Percentiles rank a stretch among this genome's conserved stretches.
These are phyloP conservation scores for Suillus fuscotomentosus DNA, from an alignment of 768 basidiomycete species.

Conservation along the genomic window DNA sequence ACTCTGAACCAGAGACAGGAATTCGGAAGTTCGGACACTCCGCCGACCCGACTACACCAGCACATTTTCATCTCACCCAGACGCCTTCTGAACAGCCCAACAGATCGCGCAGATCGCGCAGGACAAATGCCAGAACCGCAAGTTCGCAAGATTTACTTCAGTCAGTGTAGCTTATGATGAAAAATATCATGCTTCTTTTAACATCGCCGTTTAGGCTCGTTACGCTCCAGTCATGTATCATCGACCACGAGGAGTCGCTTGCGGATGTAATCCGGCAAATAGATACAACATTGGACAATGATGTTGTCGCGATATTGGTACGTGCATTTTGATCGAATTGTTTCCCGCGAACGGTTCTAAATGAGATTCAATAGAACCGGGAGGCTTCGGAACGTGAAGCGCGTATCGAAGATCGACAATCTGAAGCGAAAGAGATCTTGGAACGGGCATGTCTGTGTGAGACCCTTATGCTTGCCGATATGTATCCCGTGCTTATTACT, in stretches of 20 bases:
- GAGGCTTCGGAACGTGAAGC: slow-evolving; percentile 67
- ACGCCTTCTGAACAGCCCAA: slow-evolving; percentile 7
- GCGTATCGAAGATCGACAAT: slow-evolving; percentile 49
- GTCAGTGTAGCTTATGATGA: slow-evolving; percentile 40
- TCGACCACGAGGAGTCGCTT: slow-evolving; percentile 50
- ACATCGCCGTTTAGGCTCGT: slow-evolving; percentile 41
- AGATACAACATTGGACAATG: slow-evolving; percentile 44
- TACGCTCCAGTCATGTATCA: slow-evolving; percentile 50
- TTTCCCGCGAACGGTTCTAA: slow-evolving; percentile 25
- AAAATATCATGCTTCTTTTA: background rate
- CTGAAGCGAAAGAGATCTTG: slow-evolving; percentile 40
- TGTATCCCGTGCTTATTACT: slow-evolving; percentile 12
- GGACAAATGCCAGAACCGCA: slow-evolving; percentile 43
- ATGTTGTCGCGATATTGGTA: slow-evolving; percentile 42
- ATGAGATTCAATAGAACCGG: slow-evolving; percentile 49
- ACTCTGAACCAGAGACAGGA: slow-evolving; percentile 69
- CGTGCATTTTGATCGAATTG: slow-evolving; percentile 20
- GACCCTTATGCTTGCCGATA: slow-evolving; percentile 24
- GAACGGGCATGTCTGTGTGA: slow-evolving; percentile 47
- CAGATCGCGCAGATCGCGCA: slow-evolving; percentile 23
- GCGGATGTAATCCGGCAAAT: slow-evolving; percentile 46
- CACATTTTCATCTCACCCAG: background rate
- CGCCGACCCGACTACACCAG: slow-evolving; percentile 9
- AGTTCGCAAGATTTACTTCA: slow-evolving; percentile 69
- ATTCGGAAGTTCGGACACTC: slow-evolving; percentile 40